Base-by-base conservation (phyloP, 129 eudicot genomes). In the Pulicaria dysenterica region DNA sequence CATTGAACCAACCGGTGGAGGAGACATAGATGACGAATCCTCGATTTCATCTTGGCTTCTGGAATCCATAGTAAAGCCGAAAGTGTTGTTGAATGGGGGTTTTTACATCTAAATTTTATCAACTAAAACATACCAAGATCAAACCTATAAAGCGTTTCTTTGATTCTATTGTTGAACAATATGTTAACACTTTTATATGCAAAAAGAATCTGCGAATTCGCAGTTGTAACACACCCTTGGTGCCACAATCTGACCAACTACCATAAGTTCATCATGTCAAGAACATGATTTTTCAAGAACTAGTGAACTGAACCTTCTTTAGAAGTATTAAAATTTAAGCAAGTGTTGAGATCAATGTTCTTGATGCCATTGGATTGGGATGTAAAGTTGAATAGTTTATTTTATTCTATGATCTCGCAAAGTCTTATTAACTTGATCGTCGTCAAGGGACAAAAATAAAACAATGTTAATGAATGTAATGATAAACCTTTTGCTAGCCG, bases 221-320 rank as follows among this genome's bases (percentile, higher is more conserved):
- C 81, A 76, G 85, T 82, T 84, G 59, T 53, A 58, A 70, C 89
- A 87, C 89, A 82, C 85, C 75, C 83, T 86, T 86, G 81, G 81
- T 70, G 80, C 85, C 76, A 62, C 75, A 64, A 9, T 54, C 39
- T 77, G 79, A 77, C 68, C 75, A 74, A 65, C 81, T 63, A 71
- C 70, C 72, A 36, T 43, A 64, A 79, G 41, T 51, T 57, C 58
- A 67, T 63, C 87, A 77, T 81, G 89, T 80, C 87, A 84, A 81
- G 82, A 81, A 81, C 89, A 84, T 79, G 86, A 79, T 71, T 38
- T 58, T 62, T 31, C 7, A 40, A 38, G 8, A 42, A n/a, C 7
- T 24, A 24, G 31, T 24, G 31, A n/a, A 40, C 49, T 14, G 17
- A 61, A 14, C 19, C 38, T 61, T 61, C 11, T 55, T 61, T 41